Percentiles rank a stretch among this genome's conserved stretches.
Conservation (phyloP, 331 rosid genomes). For the Phaseolus coccineus region DNA sequence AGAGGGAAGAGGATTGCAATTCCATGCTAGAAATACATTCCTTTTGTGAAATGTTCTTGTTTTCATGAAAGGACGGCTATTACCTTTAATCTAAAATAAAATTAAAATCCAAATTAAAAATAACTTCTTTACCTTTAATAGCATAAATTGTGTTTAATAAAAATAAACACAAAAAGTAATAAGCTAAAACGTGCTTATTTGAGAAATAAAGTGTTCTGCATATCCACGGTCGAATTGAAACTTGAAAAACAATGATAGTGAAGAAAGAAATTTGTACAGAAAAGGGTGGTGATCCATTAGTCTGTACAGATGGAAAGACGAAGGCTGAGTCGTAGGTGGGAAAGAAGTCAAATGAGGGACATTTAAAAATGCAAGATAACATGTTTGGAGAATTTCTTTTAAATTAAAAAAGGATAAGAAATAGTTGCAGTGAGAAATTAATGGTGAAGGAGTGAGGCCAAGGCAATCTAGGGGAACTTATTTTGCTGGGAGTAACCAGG, state of each 20-base stretch:
- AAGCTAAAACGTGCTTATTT: background rate
- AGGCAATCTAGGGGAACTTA: constrained; percentile 56
- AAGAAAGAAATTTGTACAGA: constrained; percentile 31
- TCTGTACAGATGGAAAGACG: constrained; percentile 51
- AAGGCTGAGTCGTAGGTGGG: constrained; percentile 28
- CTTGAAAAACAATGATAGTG: constrained; percentile 29
- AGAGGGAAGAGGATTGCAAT: too few species aligned
- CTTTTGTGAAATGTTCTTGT: too few species aligned
- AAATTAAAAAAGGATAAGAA: background rate
- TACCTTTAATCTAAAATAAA: too few species aligned
- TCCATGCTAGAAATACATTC: too few species aligned
- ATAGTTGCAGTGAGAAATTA: constrained; percentile 33
- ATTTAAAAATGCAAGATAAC: constrained; percentile 28
- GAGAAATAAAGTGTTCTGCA: background rate
- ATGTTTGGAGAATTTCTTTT: background rate
- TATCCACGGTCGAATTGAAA: constrained; percentile 21
- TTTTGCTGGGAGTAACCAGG: constrained; percentile 67
- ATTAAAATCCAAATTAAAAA: too few species aligned
- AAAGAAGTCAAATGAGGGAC: constrained; percentile 28
- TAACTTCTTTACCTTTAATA: too few species aligned
- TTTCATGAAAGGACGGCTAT: too few species aligned
- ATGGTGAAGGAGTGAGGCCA: constrained; percentile 38
- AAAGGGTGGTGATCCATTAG: constrained; percentile 40
- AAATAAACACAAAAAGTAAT: background rate
- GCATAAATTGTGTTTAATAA: too few species aligned